Conservation (phyloP, 2,329 filamentous ascomycete genomes). For the Venturiaceae sp. region DNA sequence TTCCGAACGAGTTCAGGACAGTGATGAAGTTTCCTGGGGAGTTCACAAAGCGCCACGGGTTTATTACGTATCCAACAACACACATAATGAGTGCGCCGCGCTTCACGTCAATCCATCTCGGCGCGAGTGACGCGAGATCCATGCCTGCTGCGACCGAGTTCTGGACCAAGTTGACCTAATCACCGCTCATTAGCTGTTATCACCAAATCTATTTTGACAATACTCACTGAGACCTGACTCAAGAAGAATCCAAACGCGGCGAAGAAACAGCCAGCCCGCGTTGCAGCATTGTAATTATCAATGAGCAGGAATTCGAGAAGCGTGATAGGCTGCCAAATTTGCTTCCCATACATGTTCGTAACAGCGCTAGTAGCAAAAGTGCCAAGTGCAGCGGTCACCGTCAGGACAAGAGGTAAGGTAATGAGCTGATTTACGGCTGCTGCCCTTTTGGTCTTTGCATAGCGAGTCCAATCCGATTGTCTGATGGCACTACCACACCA, state of each 20-base stretch:
- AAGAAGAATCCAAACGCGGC: slow-evolving; percentile 6
- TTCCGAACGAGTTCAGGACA: slow-evolving; percentile 16
- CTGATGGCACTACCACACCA: slow-evolving; percentile 11
- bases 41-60: slow-evolving; percentile 8
- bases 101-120: slow-evolving; percentile 7
- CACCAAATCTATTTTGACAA: too few relatives aligned
- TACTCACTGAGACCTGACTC: slow-evolving; percentile 3
- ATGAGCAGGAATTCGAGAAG: slow-evolving; percentile 3
- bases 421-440: slow-evolving; percentile 18
- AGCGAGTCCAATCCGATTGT: slow-evolving; percentile 15
- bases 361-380: slow-evolving; percentile 4
- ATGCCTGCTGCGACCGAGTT: slow-evolving; percentile 6
- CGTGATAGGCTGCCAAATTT: slow-evolving; percentile 5
- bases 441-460: slow-evolving; percentile 12
- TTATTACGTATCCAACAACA: slow-evolving; percentile 4
- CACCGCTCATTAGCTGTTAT: not conserved
- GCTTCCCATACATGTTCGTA: slow-evolving; percentile 1
- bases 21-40: slow-evolving; percentile 14
- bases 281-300: slow-evolving; percentile 5
- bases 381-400: slow-evolving; percentile 1
- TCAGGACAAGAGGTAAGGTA: slow-evolving; percentile 4
- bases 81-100: slow-evolving; percentile 6
- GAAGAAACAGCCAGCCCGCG: slow-evolving; percentile 8
- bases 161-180: slow-evolving; percentile 7
- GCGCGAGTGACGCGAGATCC: slow-evolving; percentile 5